These are phyloP conservation scores for Margaritispora aquatica DNA, from an alignment of 495 filamentous ascomycete species.

Conservation along the genomic window DNA sequence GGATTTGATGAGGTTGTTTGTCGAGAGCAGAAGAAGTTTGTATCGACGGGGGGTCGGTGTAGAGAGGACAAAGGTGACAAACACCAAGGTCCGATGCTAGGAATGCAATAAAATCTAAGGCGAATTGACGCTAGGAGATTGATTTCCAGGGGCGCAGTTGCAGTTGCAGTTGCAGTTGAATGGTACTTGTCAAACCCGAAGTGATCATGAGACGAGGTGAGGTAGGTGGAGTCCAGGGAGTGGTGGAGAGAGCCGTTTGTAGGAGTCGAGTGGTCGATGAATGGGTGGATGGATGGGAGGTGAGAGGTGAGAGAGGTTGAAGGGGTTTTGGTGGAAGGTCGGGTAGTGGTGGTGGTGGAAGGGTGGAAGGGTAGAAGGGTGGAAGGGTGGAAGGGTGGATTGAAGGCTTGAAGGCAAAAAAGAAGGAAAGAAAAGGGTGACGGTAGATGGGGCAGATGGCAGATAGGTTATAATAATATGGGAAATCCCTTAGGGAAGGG, in stretches of 20 bases:
- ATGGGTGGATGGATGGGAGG: background rate
- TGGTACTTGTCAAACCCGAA: background rate
- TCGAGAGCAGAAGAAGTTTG: background rate
- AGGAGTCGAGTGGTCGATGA: background rate
- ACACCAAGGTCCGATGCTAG: background rate
- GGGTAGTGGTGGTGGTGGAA: background rate
- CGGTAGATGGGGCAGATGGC: no score
- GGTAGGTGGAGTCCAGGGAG: no score
- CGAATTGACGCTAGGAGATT: background rate
- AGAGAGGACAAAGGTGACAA: background rate
- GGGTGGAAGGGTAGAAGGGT: background rate
- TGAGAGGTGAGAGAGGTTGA: background rate
- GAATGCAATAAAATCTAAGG: background rate
- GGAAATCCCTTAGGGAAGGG: no score
- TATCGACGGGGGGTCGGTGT: no score
- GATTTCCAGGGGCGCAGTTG: background rate
- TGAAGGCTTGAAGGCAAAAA: no score
- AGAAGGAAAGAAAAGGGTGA: no score
- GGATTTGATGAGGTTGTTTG: background rate
- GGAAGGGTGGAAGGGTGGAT: background rate
- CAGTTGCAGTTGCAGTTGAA: background rate
- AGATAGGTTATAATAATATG: no score
- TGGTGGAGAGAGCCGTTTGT: no score
- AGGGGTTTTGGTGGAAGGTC: background rate
- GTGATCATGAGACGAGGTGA: background rate